Percentiles rank a stretch among this genome's conserved stretches.
phyloP scores from a whole-genome alignment of 352 stramenopile genomes.

The Aphanomyces invadans region DNA sequence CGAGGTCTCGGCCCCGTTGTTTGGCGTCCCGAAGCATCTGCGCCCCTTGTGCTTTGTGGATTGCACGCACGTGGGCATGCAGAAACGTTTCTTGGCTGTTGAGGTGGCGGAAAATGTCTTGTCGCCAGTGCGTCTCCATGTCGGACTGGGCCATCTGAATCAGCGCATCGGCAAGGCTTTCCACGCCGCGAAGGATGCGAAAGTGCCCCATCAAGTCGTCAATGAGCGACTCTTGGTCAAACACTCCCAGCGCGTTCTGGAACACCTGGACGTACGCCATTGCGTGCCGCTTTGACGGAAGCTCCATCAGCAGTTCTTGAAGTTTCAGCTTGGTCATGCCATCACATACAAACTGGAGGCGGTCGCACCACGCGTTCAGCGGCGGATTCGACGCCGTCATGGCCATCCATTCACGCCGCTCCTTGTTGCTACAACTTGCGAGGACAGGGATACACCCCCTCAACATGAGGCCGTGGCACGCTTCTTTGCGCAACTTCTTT shows the following conservation, averaged over 20 bases:
- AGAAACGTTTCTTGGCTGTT: slow-evolving; percentile 35
- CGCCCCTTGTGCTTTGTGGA: background rate
- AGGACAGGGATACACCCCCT: slow-evolving; percentile 58
- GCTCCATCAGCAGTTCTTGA: slow-evolving; percentile 78
- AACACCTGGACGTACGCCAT: slow-evolving; percentile 65
- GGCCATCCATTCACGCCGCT: slow-evolving; percentile 39
- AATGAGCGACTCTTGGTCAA: slow-evolving; percentile 43
- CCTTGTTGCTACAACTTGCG: slow-evolving; percentile 39
- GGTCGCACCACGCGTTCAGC: slow-evolving; percentile 36
- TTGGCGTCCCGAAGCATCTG: slow-evolving; percentile 30
- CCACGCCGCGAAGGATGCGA: slow-evolving; percentile 53
- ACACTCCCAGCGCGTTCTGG: slow-evolving; percentile 40
- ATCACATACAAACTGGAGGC: slow-evolving; percentile 51
- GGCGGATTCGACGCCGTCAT: slow-evolving; percentile 51
- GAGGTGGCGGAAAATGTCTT: background rate
- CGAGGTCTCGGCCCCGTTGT: slow-evolving; percentile 46
- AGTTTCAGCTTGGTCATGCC: slow-evolving; percentile 85
- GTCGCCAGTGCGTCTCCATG: slow-evolving; percentile 45
- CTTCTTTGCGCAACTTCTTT: slow-evolving; percentile 29
- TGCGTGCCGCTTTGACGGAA: slow-evolving; percentile 88
- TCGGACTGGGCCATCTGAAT: slow-evolving; percentile 51
- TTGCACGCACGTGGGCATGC: slow-evolving; percentile 30
- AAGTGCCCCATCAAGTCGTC: slow-evolving; percentile 70
- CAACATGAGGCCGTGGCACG: slow-evolving; percentile 53
- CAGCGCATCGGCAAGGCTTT: slow-evolving; percentile 47